Percentiles rank a stretch among this genome's conserved stretches.
Conservation (phyloP, 352 stramenopile genomes). For the Globisporangium uncinulatum region DNA sequence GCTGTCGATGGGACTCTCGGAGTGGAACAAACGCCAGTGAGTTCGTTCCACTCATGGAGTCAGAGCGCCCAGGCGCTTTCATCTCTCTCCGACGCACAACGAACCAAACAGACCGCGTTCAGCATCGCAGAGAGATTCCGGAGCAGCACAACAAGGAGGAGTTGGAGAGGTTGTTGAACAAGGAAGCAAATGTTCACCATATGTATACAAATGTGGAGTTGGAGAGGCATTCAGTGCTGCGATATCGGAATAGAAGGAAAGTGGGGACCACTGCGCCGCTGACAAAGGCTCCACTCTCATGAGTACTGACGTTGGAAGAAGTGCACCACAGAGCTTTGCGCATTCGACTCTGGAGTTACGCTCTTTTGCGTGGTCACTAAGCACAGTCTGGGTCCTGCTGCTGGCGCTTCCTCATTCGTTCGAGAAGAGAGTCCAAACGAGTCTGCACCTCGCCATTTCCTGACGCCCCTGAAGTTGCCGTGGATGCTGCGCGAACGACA, state of each 20-base stretch:
- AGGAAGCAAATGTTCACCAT: no score
- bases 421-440: conserved; percentile 29
- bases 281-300: no score
- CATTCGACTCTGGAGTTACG: no score
- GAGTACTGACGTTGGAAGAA: no score
- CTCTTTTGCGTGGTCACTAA: no score
- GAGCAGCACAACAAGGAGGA: background rate
- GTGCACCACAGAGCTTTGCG: no score
- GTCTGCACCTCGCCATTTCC: conserved; percentile 19
- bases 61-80: conserved; percentile 15
- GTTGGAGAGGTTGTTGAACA: no score
- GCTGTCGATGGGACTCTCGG: conserved; percentile 15
- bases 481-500: conserved; percentile 13
- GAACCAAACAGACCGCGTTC: background rate
- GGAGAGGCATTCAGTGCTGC: no score
- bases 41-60: conserved; percentile 12
- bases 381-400: conserved; percentile 6
- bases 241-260: no score
- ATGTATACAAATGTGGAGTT: no score
- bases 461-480: conserved; percentile 3
- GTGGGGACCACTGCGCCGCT: no score
- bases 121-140: conserved; percentile 15
- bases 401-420: conserved; percentile 29
- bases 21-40: background rate
- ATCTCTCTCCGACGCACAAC: conserved; percentile 11